These are phyloP conservation scores for Arachis stenosperma DNA, from an alignment of 306 rosid genomes.

Conservation along the genomic window DNA sequence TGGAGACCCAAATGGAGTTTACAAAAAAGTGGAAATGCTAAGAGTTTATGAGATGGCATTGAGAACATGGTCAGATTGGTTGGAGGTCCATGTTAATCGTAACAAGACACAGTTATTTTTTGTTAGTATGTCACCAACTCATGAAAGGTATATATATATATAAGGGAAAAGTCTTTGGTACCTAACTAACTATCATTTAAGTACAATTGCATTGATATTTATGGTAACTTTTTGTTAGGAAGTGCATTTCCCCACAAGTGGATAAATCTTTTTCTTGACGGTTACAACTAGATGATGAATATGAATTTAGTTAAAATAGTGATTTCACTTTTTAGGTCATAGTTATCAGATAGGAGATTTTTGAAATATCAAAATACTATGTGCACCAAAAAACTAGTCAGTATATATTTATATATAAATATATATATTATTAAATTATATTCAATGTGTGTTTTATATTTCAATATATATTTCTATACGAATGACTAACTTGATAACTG, in stretches of 20 bases:
- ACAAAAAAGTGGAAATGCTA: constrained; percentile 64
- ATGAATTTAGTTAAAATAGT: background rate
- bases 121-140: constrained; percentile 96
- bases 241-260: background rate
- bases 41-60: constrained; percentile 87
- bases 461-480: no score
- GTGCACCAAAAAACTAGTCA: no score
- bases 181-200: background rate
- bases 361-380: background rate
- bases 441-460: no score
- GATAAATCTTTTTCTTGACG: no score
- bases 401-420: no score
- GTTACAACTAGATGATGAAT: background rate
- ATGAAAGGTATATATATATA: constrained; percentile 71
- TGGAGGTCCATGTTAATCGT: constrained; percentile 78
- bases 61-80: constrained; percentile 90
- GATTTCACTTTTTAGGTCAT: background rate
- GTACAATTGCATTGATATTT: background rate
- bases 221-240: background rate
- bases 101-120: constrained; percentile 73
- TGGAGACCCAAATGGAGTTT: constrained; percentile 55
- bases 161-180: constrained; percentile 55
- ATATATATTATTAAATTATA: no score
- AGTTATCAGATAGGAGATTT: background rate
- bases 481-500: no score